Base-by-base conservation (phyloP, 2,329 filamentous ascomycete genomes). In the Xylaria sp. region DNA sequence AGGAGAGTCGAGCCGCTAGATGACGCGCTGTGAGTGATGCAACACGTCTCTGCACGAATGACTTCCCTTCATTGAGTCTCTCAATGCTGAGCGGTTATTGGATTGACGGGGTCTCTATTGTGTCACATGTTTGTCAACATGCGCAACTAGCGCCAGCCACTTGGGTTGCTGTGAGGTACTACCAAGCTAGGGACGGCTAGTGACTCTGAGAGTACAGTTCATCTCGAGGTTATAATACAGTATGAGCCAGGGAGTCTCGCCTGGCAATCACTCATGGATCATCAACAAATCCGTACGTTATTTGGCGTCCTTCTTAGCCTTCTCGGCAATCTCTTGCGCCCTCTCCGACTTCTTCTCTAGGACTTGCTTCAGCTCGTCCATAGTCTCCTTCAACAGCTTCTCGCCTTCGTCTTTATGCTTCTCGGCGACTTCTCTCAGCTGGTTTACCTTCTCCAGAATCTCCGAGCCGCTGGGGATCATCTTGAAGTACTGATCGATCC, bases 321-420 rank as follows among this genome's bases (percentile, higher is more conserved):
- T 85, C 1, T 89, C 82, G 2, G 81, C 81, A 73, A 91, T 83
- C 72, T 91, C 86, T 76, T 90, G 83, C 0, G 87, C 85, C 79
- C 88, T 83, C 57, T 85, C 77, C 0, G 83, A 82, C 81, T 87
- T 86, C 77, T 88, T 87, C 79, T 90, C 87, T 51, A 92, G 81
- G 36, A 92, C 85, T 78, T 90, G 83, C 77, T 86, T 84, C 56
- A 93, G 81, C 78, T 93, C 90, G 54, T 90, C 85, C 58, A 92
- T 83, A 0, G 91, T 91, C 77, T 92, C 90, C 80, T 89, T 89
- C 61, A 92, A 79, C 46, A 94, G 82, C 79, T 89, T 86, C 83
- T 93, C 87, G 2, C 90, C 91, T 78, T 94, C 90, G 5, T 89
- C 84, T 59, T 88, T 89, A 78, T 92, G 89, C 82, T 92, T 89